Evolutionary conservation across 2,329 filamentous ascomycete genomes (phyloP), one percentile per base, ranked within the genome.

Genomic region (Aureobasidium zeae): DNA sequence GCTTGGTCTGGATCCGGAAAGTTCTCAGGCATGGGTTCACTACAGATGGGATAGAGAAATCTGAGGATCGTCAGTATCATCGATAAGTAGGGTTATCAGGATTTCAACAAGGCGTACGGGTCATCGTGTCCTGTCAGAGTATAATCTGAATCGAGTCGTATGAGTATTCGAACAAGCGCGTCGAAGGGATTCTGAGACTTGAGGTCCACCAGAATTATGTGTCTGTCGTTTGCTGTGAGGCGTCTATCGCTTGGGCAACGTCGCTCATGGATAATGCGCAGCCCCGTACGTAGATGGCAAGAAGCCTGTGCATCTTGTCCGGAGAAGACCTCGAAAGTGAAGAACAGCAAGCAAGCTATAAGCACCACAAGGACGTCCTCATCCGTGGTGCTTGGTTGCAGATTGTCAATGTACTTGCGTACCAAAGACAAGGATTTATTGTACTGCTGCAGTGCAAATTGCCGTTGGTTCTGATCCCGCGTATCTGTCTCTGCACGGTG

Each of bases 211-310:
- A 35, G 4, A 5, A 35, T n/a, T 7, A 34, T 3, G 8, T 35
- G n/a, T 5, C 21, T 24, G n/a, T n/a, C 33, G n/a, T 16, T 13
- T 4, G 5, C 4, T 4, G 7, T 4, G n/a, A 8, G 33, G 6
- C n/a, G 7, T 3, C n/a, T 25, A 4, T 13, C 33, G 8, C n/a
- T 12, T 4, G 33, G 33, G 15, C 33, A 21, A 5, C 21, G n/a
- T 24, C 33, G 12, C 15, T 35, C 33, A 17, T 35, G 33, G 12
- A 35, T 35, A 11, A 35, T 35, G n/a, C 33, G 33, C n/a, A 35
- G 33, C 9, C 33, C 33, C 8, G 12, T 35, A 1, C 17, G 3
- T 15, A 35, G 7, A 10, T 35, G 33, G 4, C 24, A 2, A 4
- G 20, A 16, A 15, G 33, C 33, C 20, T 24, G 24, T 3, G 7